Base-by-base conservation (phyloP, 371 early-diverging fungal species). In the Mucor racemosus region DNA sequence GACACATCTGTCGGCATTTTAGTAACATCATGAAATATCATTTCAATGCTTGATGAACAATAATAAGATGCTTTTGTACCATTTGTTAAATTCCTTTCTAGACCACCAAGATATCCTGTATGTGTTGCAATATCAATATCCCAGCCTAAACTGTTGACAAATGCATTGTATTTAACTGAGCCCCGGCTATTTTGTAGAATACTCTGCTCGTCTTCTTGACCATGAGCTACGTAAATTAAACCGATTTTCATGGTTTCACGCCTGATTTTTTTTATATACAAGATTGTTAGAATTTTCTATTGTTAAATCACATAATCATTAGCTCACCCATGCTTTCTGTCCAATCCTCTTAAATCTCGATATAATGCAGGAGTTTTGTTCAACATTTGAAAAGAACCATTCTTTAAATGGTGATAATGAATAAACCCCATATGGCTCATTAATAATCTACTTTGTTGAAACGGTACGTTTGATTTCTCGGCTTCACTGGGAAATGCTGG, bases 11-110 rank as follows among this genome's bases (percentile, higher is more conserved):
- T 93, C 0, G 97, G 97, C 92, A 98, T 93, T n/a, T 86, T 84
- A 0, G 94, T 91, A 0, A 88, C 92, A 70, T 97, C 97, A 69
- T 98, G 99, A 76, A 94, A 96, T 7, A 95, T 87, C 72, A 98
- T 86, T 76, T 98, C 99, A 1, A 91, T 41, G 0, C 88, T 90
- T 0, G 94, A 88, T 6, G 87, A 89, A 65, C 94, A 90, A 66
- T 88, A 97, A 70, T 97, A 98, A 7, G 88, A 88, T 0, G 97
- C 91, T 0, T 77, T 80, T 7, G 73, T 76, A 0, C 96, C 97
- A 66, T 91, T 95, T 2, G 93, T 90, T 13, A 87, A 79, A 64
- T 90, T 94, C 46, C 84, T 76, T 66, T 96, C 95, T 31, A 98
- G 74, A 2, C 97, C 96, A 5, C 97, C 99, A 0, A 91, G 72